Evolutionary conservation across 306 rosid species (phyloP).

Genomic region (Glycine tomentella): DNA sequence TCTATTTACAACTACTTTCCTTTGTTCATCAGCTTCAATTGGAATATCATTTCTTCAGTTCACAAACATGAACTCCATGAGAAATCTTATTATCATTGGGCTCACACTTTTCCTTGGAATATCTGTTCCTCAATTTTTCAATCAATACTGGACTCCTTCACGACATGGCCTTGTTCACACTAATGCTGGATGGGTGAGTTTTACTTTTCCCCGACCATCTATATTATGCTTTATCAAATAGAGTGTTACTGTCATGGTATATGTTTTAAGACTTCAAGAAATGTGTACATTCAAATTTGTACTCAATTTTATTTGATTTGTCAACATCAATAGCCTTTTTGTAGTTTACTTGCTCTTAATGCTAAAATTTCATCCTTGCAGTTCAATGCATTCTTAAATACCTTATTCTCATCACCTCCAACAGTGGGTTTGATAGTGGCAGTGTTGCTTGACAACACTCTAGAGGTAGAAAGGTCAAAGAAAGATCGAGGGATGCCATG

Average conservation of each 20-base stretch:
- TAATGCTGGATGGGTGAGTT: conserved; percentile 89
- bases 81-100: conserved; percentile 91
- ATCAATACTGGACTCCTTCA: conserved; percentile 62
- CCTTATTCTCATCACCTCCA: conserved; percentile 83
- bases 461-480: conserved; percentile 86
- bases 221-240: not conserved
- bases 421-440: conserved; percentile 89
- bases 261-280: conserved; percentile 1
- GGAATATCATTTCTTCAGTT: conserved; percentile 96
- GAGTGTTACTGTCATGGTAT: not conserved
- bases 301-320: not conserved
- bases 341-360: not conserved
- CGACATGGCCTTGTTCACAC: conserved; percentile 84
- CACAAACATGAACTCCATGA: conserved; percentile 95
- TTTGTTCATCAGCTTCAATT: conserved; percentile 73
- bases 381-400: conserved; percentile 92
- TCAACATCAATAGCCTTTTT: not conserved
- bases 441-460: conserved; percentile 89
- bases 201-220: not conserved
- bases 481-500: conserved; percentile 99
- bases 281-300: not conserved
- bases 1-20: conserved; percentile 37
- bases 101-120: conserved; percentile 90
- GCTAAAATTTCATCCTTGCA: conserved; percentile 49
- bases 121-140: conserved; percentile 87